Evolutionary conservation across 2,329 filamentous ascomycete genomes (phyloP), one percentile per base, ranked within the genome.

Genomic region (Calonectria leucothoes): DNA sequence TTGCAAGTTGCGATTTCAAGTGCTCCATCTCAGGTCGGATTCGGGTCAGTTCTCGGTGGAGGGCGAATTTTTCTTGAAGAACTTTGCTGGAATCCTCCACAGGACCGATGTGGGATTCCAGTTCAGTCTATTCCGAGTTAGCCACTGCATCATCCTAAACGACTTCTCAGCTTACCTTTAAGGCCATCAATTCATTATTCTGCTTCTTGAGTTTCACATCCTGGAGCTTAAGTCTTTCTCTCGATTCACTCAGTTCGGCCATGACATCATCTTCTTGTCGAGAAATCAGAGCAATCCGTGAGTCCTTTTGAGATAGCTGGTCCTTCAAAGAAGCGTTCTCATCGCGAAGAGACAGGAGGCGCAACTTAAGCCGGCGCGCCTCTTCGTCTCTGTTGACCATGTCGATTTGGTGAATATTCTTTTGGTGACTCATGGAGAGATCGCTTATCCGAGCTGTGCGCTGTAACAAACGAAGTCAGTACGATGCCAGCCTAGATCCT

Each of bases 371-470:
- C 76, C 92, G 90, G 61, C 96, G 92, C 48, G 91, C 88, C 73
- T 93, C 91, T 83, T 98, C 96, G 76, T 95, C 92, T 79, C 94
- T 94, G 77, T 91, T 86, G 69, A 97, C 88, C 14, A 93, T 86
- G 67, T 94, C 90, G 42, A 93, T 90, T 69, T 92, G 88, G 77
- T 93, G 91, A 69, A 90, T 84, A 76, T 89, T 90, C 73, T 89
- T 88, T 77, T 93, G 91, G 82, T 96, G 94, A 78, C 91, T 91
- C 74, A 94, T 85, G 82, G 97, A 94, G 67, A 95, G 89, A 29
- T 88, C 83, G 75, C 89, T 88, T 42, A 90, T 85, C 33, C 83
- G 83, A 72, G 86, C 83, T 70, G 83, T 81, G 71, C 85, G 86
- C 89, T 91, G 64, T 37, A 29, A 42, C 23, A 61, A 52, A 66